phyloP scores from a whole-genome alignment of 805 yeast species.

The Groenewaldozyma tartarivorans region DNA sequence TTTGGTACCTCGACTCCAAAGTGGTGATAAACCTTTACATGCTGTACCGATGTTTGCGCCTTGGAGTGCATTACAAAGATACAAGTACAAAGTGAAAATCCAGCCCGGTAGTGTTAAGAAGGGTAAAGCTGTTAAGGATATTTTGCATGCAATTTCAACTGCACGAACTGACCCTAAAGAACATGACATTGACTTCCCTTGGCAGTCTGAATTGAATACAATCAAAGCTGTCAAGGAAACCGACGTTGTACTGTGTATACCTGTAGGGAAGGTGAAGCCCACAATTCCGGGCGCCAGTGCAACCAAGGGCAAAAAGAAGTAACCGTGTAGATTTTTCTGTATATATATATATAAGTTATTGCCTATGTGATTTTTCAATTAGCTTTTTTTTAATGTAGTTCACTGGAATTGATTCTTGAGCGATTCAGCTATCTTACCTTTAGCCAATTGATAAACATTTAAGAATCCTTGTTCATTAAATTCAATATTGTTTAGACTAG shows the following conservation, averaged over 20 bases:
- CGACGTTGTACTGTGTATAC: constrained; percentile 57
- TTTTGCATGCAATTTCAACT: constrained; percentile 46
- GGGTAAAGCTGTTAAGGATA: constrained; percentile 74
- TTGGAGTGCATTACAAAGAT: constrained; percentile 68
- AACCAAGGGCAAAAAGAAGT: constrained; percentile 3
- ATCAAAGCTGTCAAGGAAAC: constrained; percentile 48
- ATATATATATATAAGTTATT: background rate
- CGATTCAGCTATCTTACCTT: constrained; percentile 53
- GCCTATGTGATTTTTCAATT: background rate
- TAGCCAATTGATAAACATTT: constrained; percentile 83
- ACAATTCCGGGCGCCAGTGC: background rate
- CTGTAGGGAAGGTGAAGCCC: constrained; percentile 63
- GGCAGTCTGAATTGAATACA: constrained; percentile 59
- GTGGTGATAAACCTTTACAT: constrained; percentile 46
- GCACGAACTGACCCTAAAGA: constrained; percentile 28
- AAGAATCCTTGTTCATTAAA: constrained; percentile 41
- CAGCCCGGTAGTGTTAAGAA: constrained; percentile 74
- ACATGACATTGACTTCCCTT: constrained; percentile 45
- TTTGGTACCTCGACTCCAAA: constrained; percentile 19
- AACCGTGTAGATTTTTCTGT: background rate
- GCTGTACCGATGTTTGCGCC: constrained; percentile 89
- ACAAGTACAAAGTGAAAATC: constrained; percentile 72
- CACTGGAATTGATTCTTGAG: constrained; percentile 32
- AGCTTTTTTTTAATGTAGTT: constrained; percentile 1
- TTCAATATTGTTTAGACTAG: constrained; percentile 31